Conservation (phyloP, 176 grass and related monocot genomes). For the Musa schizocarpa region DNA sequence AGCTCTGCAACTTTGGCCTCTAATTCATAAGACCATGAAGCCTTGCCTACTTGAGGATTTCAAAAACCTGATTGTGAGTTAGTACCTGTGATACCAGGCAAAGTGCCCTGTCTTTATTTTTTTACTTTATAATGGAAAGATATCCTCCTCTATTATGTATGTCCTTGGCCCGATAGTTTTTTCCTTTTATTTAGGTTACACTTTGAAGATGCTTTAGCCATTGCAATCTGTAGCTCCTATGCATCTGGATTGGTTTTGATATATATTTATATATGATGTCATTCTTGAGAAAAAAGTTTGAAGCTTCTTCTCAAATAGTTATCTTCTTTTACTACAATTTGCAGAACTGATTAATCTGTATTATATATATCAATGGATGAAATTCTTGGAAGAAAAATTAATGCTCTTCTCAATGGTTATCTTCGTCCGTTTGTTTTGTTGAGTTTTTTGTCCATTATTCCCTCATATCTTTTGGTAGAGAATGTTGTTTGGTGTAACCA, state of each 20-base stretch:
- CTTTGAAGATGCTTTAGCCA: background rate
- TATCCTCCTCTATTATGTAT: background rate
- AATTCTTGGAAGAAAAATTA: too few species aligned
- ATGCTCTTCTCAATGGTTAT: too few species aligned
- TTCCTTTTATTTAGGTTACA: background rate
- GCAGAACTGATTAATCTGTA: too few species aligned
- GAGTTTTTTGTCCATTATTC: too few species aligned
- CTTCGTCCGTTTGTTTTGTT: too few species aligned
- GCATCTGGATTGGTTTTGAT: background rate
- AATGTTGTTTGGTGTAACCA: too few species aligned
- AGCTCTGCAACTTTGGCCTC: conserved; percentile 86
- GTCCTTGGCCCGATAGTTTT: background rate
- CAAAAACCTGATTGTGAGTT: background rate
- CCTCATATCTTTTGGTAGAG: too few species aligned
- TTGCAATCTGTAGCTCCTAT: background rate
- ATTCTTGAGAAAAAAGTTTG: background rate
- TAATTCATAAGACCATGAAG: conserved; percentile 8
- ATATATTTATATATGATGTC: background rate
- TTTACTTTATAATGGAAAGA: background rate
- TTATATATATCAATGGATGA: too few species aligned
- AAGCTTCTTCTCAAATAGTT: background rate
- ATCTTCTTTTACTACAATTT: background rate
- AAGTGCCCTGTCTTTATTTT: background rate
- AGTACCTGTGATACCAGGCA: background rate
- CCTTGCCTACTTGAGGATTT: background rate